Evolutionary conservation across 1,284 basidiomycete species (phyloP).

Genomic region (Phenoliferia sp.): DNA sequence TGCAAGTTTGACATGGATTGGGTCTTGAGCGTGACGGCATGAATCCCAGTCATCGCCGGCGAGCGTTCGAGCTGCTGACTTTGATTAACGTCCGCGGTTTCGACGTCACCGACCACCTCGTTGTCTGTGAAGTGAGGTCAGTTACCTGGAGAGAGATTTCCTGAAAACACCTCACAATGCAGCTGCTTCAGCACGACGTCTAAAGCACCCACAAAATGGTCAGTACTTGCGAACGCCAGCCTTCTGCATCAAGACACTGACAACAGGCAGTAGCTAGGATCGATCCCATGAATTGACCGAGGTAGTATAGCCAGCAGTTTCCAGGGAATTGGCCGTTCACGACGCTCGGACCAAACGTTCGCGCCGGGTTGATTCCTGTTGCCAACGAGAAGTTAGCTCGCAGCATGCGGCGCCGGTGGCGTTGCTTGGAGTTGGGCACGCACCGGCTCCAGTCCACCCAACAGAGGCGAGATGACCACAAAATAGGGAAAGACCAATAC

Average conservation of each 20-base stretch:
- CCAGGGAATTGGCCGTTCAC: slow-evolving; percentile 38
- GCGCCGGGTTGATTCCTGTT: slow-evolving; percentile 20
- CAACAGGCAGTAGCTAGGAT: slow-evolving; percentile 44
- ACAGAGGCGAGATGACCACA: slow-evolving; percentile 43
- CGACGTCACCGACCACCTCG: neutral
- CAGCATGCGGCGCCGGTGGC: neutral
- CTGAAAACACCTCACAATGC: slow-evolving; percentile 3
- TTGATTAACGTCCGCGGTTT: neutral
- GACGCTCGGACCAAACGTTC: slow-evolving; percentile 45
- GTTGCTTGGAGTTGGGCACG: neutral
- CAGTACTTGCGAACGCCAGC: no score
- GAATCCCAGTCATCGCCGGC: neutral
- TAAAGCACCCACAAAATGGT: no score
- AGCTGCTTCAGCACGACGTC: slow-evolving; percentile 39
- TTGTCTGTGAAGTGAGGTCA: neutral
- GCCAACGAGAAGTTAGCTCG: neutral
- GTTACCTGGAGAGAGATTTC: neutral
- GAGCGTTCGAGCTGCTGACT: neutral
- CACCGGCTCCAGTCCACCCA: slow-evolving; percentile 9
- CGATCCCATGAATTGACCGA: slow-evolving; percentile 42
- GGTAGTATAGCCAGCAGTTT: slow-evolving; percentile 39
- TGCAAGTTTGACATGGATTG: neutral
- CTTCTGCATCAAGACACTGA: no score
- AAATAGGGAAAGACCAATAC: slow-evolving; percentile 49
- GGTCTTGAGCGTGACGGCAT: neutral